Evolutionary conservation across 495 filamentous ascomycete species (phyloP), one percentile per base, ranked within the genome.

Genomic region (Terfezia claveryi): DNA sequence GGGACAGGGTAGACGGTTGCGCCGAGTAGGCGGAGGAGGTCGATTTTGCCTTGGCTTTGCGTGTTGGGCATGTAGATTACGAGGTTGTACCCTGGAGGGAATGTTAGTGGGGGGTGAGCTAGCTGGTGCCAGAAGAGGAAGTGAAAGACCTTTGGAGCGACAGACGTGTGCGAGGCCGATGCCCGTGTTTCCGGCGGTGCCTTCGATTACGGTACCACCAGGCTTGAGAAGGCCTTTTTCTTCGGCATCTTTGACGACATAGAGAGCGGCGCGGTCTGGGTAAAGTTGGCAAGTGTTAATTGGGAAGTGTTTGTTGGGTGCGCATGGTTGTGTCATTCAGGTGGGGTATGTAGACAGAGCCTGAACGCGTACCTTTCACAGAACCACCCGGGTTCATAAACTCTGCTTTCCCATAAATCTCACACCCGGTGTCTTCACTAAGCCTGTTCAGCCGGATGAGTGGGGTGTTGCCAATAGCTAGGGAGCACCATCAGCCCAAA

Each of bases 41-140:
- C 92, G 65, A 98, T 82, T 73, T 98, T 98, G 62, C 89, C 91
- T 68, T 93, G 91, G 46, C 87, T 93, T 69, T 51, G 50, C 44
- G 91, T 96, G 73, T 98, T 81, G 61, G 91, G 91, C 91, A 98
- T 98, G 76, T 96, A 98, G 64, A 98, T 98, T 54, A 95, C 87
- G 20, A 93, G 78, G 64, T 82, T 78, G 75, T 98, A 96, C 27
- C 91, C 60, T 62, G 20, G 17, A 2, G 4, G 3, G 41, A 4
- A 9, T 4, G 41, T 46, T n/a, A 52, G 37, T 52, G 37, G 61
- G 91, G 91, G 96, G 76, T 96, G 96, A 64, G 96, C 96, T 54
- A 95, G 87, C 37, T 23, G 20, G 93, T 32, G 91, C 60, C 58
- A n/a, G 16, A 10, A 16, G 23, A 46, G 41, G 41, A 46, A 0